Evolutionary conservation across 2,329 filamentous ascomycete genomes (phyloP).

Genomic region (Fusarium sp.): DNA sequence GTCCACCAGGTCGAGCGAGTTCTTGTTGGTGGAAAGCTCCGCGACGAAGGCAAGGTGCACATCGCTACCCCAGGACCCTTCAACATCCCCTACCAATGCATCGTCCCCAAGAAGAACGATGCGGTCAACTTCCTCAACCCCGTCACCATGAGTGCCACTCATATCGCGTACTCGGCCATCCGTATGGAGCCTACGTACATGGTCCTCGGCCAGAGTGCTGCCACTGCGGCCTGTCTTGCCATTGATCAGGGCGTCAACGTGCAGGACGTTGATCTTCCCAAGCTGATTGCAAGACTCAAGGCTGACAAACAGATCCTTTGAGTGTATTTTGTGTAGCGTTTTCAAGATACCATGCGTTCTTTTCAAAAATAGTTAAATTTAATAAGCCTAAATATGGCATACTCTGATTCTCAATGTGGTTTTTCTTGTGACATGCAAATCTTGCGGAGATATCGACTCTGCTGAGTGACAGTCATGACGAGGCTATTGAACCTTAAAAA

Average conservation of each 20-base stretch:
- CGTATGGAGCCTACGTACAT: conserved; percentile 42
- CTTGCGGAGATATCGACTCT: neutral
- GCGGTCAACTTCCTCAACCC: conserved; percentile 38
- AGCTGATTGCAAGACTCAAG: conserved; percentile 26
- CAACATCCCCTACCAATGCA: conserved; percentile 28
- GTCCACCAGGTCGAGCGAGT: conserved; percentile 39
- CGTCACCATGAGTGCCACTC: conserved; percentile 35
- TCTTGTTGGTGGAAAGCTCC: conserved; percentile 20
- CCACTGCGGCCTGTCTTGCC: conserved; percentile 34
- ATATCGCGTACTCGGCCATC: conserved; percentile 34
- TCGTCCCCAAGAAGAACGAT: conserved; percentile 23
- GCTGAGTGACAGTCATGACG: neutral
- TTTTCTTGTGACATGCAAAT: neutral
- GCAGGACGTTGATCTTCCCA: conserved; percentile 29
- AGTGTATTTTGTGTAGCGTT: conserved; percentile 7
- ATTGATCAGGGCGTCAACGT: conserved; percentile 36
- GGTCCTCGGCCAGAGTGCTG: conserved; percentile 38
- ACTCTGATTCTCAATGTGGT: neutral
- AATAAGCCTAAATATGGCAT: neutral
- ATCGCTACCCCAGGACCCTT: conserved; percentile 27
- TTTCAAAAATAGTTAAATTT: conserved; percentile 8
- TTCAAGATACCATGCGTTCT: conserved; percentile 21
- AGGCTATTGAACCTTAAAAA: neutral
- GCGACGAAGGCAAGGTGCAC: conserved; percentile 37
- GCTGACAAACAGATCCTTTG: conserved; percentile 35